A percentile compares a stretch with the other conserved stretches of the same genome.
phyloP scores from a whole-genome alignment of 257 asterid genomes.

The Capsicum pubescens region DNA sequence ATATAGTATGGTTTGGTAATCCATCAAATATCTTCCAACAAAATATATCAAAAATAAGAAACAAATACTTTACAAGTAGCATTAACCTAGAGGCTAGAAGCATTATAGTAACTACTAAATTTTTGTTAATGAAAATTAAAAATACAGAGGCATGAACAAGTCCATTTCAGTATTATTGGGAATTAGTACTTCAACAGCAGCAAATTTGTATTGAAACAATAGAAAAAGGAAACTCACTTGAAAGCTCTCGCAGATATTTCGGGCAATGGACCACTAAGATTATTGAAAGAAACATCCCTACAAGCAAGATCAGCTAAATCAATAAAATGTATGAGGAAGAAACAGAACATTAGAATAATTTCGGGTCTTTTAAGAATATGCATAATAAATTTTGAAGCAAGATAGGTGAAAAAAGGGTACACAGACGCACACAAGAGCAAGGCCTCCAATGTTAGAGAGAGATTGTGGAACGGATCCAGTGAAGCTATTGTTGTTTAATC shows the following conservation, averaged over 20 bases:
- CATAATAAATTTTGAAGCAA: neutral
- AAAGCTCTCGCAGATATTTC: slow-evolving; percentile 55
- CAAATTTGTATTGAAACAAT: neutral
- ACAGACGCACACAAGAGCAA: slow-evolving; percentile 71
- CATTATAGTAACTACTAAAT: neutral
- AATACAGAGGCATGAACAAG: neutral
- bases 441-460: slow-evolving; percentile 67
- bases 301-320: slow-evolving; percentile 27
- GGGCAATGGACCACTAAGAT: slow-evolving; percentile 52
- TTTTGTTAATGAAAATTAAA: neutral
- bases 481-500: slow-evolving; percentile 93
- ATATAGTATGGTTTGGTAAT: neutral
- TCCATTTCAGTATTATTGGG: neutral
- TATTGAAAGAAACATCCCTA: slow-evolving; percentile 84
- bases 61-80: neutral
- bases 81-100: slow-evolving; percentile 9
- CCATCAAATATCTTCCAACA: neutral
- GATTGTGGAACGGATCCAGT: slow-evolving; percentile 27
- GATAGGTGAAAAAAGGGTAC: slow-evolving; percentile 21
- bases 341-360: neutral
- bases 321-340: slow-evolving; percentile 15
- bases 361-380: neutral
- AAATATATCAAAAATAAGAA: neutral
- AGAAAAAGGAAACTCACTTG: slow-evolving; percentile 59
- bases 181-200: slow-evolving; percentile 19